Evolutionary conservation across 495 filamentous ascomycete genomes (phyloP).

Genomic region (Aspergillus saccharolyticus): DNA sequence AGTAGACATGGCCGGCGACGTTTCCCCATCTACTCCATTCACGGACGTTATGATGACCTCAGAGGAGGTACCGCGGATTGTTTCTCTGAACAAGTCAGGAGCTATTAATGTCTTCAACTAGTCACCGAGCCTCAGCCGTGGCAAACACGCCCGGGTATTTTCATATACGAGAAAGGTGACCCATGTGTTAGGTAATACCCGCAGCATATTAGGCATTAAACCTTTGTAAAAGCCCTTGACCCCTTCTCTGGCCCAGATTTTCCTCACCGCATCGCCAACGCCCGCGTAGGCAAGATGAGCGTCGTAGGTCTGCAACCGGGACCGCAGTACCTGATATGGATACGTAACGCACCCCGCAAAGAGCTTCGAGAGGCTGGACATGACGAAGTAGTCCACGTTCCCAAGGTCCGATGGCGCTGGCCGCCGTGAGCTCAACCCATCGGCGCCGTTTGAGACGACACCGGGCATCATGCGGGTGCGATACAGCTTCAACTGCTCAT

Average conservation of each 20-base stretch:
- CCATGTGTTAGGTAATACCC: slow-evolving; percentile 91
- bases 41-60: not conserved
- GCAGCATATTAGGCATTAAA: slow-evolving; percentile 76
- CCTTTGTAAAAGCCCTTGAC: slow-evolving; percentile 87
- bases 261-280: slow-evolving; percentile 61
- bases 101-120: not conserved
- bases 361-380: slow-evolving; percentile 79
- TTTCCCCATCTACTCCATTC: not conserved
- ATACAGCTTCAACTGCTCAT: slow-evolving; percentile 76
- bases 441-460: not conserved
- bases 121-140: slow-evolving; percentile 10
- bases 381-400: slow-evolving; percentile 69
- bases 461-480: slow-evolving; percentile 24
- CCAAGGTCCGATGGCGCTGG: slow-evolving; percentile 42
- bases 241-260: slow-evolving; percentile 76
- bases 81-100: not conserved
- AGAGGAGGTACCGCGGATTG: not conserved
- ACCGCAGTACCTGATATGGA: slow-evolving; percentile 86
- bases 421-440: slow-evolving; percentile 4
- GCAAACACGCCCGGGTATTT: slow-evolving; percentile 63
- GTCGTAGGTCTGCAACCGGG: slow-evolving; percentile 83
- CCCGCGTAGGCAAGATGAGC: slow-evolving; percentile 60
- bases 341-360: slow-evolving; percentile 85
- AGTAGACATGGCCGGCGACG: not conserved
- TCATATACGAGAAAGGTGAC: slow-evolving; percentile 98